These are phyloP conservation scores for Coemansia sp. DNA, from an alignment of 192 early-diverging fungal species.

Conservation along the genomic window DNA sequence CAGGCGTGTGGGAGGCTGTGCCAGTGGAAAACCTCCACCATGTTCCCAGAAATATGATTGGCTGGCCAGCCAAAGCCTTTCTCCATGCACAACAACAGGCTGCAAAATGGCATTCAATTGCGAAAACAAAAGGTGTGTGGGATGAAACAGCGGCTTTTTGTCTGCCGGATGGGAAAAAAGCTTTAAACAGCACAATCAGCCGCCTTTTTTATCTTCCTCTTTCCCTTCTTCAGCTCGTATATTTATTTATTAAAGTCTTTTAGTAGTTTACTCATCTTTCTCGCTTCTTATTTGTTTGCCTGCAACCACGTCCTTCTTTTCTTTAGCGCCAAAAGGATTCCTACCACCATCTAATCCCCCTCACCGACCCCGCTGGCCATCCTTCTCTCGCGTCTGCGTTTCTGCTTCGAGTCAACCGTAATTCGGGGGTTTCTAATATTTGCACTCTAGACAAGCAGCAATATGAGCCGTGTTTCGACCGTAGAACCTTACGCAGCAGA, in stretches of 20 bases:
- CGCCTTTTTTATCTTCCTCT: conserved; percentile 8
- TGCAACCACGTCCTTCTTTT: neutral
- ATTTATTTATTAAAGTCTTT: neutral
- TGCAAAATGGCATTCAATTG: no score
- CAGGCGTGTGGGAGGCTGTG: neutral
- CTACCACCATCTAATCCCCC: neutral
- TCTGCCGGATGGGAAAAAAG: neutral
- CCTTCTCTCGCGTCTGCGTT: conserved; percentile 3
- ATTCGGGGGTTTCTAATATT: no score
- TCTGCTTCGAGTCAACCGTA: neutral
- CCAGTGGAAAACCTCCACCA: conserved; percentile 48
- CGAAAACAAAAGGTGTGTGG: no score
- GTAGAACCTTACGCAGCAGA: neutral
- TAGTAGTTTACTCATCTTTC: neutral
- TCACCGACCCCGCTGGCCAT: conserved; percentile 6
- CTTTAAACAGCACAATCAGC: neutral
- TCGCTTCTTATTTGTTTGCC: neutral
- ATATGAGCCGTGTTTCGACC: conserved; percentile 3
- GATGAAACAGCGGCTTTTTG: neutral
- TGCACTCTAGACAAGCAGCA: neutral
- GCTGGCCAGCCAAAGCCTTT: conserved; percentile 2
- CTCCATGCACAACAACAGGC: neutral
- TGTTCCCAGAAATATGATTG: conserved; percentile 10
- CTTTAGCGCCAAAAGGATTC: neutral
- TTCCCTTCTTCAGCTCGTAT: conserved; percentile 2